A percentile compares a stretch with the other conserved stretches of the same genome.
phyloP scores from a whole-genome alignment of 1,139 yeast species.

The Citeromyces hawaiiensis region DNA sequence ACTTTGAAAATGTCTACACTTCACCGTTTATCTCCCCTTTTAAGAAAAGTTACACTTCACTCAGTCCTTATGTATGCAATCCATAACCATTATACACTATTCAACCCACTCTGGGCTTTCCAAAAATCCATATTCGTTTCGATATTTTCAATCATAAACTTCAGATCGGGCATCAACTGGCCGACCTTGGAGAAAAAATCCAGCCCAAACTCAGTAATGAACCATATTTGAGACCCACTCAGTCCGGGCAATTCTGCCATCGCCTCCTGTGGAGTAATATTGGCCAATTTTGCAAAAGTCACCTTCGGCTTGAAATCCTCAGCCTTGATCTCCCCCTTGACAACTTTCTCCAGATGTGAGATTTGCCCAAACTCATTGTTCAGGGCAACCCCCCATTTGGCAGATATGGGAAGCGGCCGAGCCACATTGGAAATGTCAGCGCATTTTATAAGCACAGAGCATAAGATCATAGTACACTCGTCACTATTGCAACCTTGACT shows the following conservation, averaged over 20 bases:
- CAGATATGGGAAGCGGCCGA: slow-evolving; percentile 60
- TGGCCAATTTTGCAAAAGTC: slow-evolving; percentile 14
- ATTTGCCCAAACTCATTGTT: slow-evolving; percentile 71
- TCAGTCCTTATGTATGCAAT: no score
- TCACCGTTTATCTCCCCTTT: no score
- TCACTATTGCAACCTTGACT: slow-evolving; percentile 6
- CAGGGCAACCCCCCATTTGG: slow-evolving; percentile 77
- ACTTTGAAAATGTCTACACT: no score
- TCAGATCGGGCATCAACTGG: slow-evolving; percentile 40
- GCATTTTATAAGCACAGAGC: slow-evolving; percentile 69
- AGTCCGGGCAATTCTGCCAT: slow-evolving; percentile 32
- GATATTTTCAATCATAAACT: slow-evolving; percentile 29
- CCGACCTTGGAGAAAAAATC: slow-evolving; percentile 58
- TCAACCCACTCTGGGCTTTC: slow-evolving; percentile 11
- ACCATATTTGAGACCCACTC: slow-evolving; percentile 72
- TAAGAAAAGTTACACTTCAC: no score
- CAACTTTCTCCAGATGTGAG: slow-evolving; percentile 32
- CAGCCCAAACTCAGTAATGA: slow-evolving; percentile 71
- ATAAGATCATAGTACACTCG: slow-evolving; percentile 26
- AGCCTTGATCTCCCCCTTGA: slow-evolving; percentile 12
- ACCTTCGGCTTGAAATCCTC: not conserved
- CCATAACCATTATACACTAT: not conserved
- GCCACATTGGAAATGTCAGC: slow-evolving; percentile 93
- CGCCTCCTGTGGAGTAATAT: slow-evolving; percentile 21
- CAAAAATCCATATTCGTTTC: slow-evolving; percentile 24